Evolutionary conservation across 2,329 filamentous ascomycete genomes (phyloP), one percentile per base, ranked within the genome.

Genomic region (Leptographium wingfieldii): DNA sequence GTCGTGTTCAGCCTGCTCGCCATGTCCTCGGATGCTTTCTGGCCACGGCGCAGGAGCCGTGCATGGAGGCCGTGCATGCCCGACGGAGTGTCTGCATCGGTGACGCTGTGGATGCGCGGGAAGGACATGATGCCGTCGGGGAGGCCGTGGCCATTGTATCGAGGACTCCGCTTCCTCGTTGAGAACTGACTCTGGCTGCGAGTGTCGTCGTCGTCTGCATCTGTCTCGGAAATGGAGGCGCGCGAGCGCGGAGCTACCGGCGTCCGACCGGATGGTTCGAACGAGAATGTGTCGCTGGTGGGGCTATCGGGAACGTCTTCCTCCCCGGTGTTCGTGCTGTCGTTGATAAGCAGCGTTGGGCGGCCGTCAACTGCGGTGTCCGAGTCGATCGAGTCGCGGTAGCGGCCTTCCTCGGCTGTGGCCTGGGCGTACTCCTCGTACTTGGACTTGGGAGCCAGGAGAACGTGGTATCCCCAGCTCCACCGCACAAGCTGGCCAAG

Each of bases 381-480:
- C n/a, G 14, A 40, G 0, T 55, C 59, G 12, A 62, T 60, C 12
- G 79, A 73, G 56, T 81, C 80, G 59, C 73, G 75, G 68, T 84
- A 85, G 62, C 83, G 77, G 19, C 86, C 82, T 73, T 81, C 79
- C 66, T 83, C 81, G 22, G 74, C 68, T 16, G 76, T 71, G 61
- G 81, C 74, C 40, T 78, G 67, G 56, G 81, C 77, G 61, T 88
- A 85, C 58, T 88, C 83, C 14, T 80, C 76, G 67, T 89, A 90
- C 63, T 81, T 82, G 56, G 86, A 84, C 65, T 90, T 87, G 22
- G 92, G 90, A 22, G 92, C 92, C n/a, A 99, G 78, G 22, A 99
- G 78, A 46, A 97, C 86, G 67, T 96, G 91, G 72, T 96, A 97
- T 12, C 94, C 94, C 94, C 94, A 99, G 64, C 90, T 96, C 94